Conservation (phyloP, 495 filamentous ascomycete genomes). For the Penicillium tannophilum region DNA sequence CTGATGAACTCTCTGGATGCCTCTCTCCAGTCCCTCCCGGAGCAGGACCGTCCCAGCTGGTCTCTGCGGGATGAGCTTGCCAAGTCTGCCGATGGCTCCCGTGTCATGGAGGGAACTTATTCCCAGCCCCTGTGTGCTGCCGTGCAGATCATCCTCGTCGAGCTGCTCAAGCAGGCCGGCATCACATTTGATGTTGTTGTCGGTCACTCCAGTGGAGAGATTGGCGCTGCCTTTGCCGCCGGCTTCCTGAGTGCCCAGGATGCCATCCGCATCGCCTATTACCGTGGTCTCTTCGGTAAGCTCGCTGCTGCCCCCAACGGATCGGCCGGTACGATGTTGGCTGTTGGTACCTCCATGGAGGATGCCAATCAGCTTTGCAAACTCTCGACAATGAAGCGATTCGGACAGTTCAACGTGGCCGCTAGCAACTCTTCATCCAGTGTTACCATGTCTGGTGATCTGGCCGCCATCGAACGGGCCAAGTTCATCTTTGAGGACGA, state of each 20-base stretch:
- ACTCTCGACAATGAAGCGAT: not conserved
- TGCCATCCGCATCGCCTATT: conserved; percentile 53
- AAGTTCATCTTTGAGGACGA: conserved; percentile 16
- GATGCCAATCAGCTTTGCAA: conserved; percentile 43
- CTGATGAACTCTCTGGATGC: not conserved
- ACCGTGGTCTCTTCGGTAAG: conserved; percentile 37
- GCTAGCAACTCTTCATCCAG: conserved; percentile 33
- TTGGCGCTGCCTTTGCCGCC: conserved; percentile 38
- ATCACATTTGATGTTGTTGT: conserved; percentile 21
- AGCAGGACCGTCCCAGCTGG: conserved; percentile 13
- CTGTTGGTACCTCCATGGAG: conserved; percentile 45
- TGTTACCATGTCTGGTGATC: conserved; percentile 38
- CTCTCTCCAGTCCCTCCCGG: not conserved
- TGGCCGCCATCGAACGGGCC: conserved; percentile 27
- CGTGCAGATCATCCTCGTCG: conserved; percentile 31
- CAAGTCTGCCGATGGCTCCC: not conserved
- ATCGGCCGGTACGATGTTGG: conserved; percentile 50
- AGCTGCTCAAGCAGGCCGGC: conserved; percentile 16
- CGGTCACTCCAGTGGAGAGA: conserved; percentile 39
- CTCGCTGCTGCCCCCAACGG: conserved; percentile 21
- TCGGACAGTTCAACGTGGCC: conserved; percentile 22
- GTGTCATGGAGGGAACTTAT: conserved; percentile 29
- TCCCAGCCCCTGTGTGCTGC: conserved; percentile 44
- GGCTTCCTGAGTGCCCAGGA: conserved; percentile 23
- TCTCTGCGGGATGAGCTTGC: conserved; percentile 13